Conservation (phyloP, 208 protist genomes). For the Entamoeba histolytica region DNA sequence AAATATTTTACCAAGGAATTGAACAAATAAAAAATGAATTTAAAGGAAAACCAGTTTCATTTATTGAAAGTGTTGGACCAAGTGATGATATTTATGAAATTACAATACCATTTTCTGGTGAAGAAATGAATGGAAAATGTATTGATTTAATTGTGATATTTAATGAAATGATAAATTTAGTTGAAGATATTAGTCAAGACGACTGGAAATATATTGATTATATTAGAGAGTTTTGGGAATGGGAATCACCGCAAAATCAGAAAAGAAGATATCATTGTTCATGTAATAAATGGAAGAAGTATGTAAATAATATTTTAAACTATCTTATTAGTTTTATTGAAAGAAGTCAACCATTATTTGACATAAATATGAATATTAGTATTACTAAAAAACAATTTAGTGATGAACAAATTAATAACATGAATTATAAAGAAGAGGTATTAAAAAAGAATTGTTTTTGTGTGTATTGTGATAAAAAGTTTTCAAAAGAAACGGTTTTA, state of each 20-base stretch:
- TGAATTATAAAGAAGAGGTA: background rate
- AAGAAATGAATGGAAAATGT: background rate
- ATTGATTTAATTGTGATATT: background rate
- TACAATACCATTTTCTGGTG: background rate
- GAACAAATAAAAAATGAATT: background rate
- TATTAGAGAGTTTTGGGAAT: background rate
- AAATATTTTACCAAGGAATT: background rate
- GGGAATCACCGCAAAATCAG: background rate
- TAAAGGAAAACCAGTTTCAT: background rate
- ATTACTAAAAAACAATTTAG: too few relatives aligned
- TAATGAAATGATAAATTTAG: background rate
- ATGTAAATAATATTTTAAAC: background rate
- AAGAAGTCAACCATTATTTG: background rate
- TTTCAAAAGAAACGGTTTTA: background rate
- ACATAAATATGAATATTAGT: background rate
- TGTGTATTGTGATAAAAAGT: background rate
- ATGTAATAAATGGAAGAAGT: background rate
- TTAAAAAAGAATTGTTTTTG: background rate
- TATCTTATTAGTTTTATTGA: background rate
- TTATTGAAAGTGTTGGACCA: background rate
- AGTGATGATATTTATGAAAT: background rate
- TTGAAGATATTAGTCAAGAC: background rate
- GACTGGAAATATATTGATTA: background rate
- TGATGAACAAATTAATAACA: background rate
- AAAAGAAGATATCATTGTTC: background rate